These are phyloP conservation scores for Ceratocystis alfenasii DNA, from an alignment of 2,329 filamentous ascomycete species.

Conservation along the genomic window DNA sequence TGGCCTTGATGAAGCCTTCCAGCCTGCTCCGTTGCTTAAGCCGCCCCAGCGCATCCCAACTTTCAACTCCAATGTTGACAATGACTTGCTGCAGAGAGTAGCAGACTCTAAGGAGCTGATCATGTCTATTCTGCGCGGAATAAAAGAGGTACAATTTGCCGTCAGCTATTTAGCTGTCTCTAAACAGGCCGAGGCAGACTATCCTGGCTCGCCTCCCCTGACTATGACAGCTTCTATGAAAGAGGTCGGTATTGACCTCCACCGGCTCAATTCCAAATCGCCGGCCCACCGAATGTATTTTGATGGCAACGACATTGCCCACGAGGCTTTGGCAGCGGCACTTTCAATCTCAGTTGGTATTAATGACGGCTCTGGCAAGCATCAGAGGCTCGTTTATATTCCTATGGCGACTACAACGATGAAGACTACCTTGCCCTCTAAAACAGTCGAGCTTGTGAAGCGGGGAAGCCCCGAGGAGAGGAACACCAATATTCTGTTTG, in stretches of 20 bases:
- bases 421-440: conserved; percentile 86
- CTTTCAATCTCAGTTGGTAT: conserved; percentile 86
- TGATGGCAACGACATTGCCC: conserved; percentile 78
- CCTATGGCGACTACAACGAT: conserved; percentile 96
- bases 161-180: conserved; percentile 82
- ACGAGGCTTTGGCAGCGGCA: conserved; percentile 84
- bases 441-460: conserved; percentile 71
- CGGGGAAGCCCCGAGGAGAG: conserved; percentile 64
- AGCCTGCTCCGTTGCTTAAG: conserved; percentile 16
- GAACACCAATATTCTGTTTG: conserved; percentile 92
- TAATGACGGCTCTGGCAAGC: conserved; percentile 76
- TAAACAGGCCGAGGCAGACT: conserved; percentile 60
- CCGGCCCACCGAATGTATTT: conserved; percentile 99
- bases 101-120: conserved; percentile 89
- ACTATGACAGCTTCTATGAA: conserved; percentile 72
- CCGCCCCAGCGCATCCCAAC: conserved; percentile 16
- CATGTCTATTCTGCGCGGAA: conserved; percentile 76
- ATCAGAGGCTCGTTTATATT: conserved; percentile 80
- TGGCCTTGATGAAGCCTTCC: conserved; percentile 31
- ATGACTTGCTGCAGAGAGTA: conserved; percentile 62
- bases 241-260: conserved; percentile 84
- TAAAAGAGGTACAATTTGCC: conserved; percentile 93
- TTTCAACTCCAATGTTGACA: conserved; percentile 21
- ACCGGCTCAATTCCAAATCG: conserved; percentile 81
- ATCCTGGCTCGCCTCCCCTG: conserved; percentile 60